Percentiles rank a stretch among this genome's conserved stretches.
phyloP scores from a whole-genome alignment of 2,329 filamentous ascomycete genomes.

The Aspergillus sclerotialis region DNA sequence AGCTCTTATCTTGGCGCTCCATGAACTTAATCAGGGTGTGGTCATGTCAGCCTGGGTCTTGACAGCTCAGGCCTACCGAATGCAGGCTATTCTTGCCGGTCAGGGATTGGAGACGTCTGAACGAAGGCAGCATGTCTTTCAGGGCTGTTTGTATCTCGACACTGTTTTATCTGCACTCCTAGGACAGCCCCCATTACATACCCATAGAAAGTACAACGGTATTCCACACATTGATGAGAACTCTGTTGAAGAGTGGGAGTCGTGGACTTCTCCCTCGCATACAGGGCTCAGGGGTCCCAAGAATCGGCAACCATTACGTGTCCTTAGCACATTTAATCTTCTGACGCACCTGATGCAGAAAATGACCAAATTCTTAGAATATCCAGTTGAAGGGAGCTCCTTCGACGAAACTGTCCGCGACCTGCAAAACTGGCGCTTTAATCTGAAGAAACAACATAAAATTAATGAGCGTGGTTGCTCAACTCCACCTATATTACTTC shows the following conservation, averaged over 20 bases:
- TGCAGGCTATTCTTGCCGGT: conserved; percentile 17
- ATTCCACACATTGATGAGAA: conserved; percentile 8
- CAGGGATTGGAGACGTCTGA: conserved; percentile 1
- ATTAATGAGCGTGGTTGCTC: conserved; percentile 2
- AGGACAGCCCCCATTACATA: conserved; percentile 5
- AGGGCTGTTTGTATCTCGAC: conserved; percentile 11
- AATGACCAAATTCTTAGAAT: conserved; percentile 2
- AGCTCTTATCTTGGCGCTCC: conserved; percentile 50
- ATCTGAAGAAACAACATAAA: no score
- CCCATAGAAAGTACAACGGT: conserved; percentile 4
- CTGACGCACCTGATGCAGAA: conserved; percentile 7
- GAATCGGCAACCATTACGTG: conserved; percentile 6
- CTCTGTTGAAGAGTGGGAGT: conserved; percentile 13
- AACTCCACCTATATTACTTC: conserved; percentile 8
- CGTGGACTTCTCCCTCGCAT: conserved; percentile 6
- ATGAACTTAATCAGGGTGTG: conserved; percentile 50
- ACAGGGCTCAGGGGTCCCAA: not conserved
- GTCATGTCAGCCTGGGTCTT: conserved; percentile 53
- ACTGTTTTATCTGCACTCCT: conserved; percentile 9
- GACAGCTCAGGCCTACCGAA: conserved; percentile 49
- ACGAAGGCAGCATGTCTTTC: conserved; percentile 8
- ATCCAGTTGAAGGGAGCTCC: not conserved
- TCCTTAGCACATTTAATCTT: conserved; percentile 10
- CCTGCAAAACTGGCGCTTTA: no score
- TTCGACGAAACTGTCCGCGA: not conserved